Base-by-base conservation (phyloP, 1,284 basidiomycete species). In the Takashimella tepidaria region DNA sequence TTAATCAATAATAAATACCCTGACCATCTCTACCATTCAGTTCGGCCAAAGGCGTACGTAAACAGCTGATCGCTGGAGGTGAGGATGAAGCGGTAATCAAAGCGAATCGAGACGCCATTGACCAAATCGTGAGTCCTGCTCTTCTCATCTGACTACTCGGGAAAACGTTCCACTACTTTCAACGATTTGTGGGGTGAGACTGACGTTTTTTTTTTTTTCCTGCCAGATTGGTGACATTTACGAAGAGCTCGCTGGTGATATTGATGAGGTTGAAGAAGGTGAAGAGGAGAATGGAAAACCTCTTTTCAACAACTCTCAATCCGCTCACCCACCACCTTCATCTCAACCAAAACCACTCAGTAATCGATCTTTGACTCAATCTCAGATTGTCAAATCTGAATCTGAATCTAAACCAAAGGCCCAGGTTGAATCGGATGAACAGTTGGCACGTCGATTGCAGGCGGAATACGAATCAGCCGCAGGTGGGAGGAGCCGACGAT, bases 11-110 rank as follows among this genome's bases (percentile, higher is more conserved):
- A n/a, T n/a, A n/a, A n/a, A n/a, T n/a, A n/a, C n/a, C n/a, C n/a
- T n/a, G n/a, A n/a, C n/a, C n/a, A n/a, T n/a, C n/a, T n/a, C n/a
- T n/a, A n/a, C 20, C 4, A n/a, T 22, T 1, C 45, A 76, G 74
- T 24, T 75, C 73, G 3, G 72, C 73, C 4, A 76, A 75, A 58
- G 68, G 56, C 5, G 69, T 76, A 1, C 66, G 74, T 24, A 75
- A 73, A 59, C 61, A 67, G 43, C 63, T 76, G 10, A 54, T 75
- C 12, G 55, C 56, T 1, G 54, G 54, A 10, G 74, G 74, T 4
- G 66, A 69, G 46, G 66, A 72, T 55, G 67, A 64, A 21, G 64
- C 50, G 0, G 47, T 47, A 4, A 67, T 76, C 57, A 76, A 75
- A 62, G 61, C 55, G 41, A 37, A 68, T 50, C 63, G 70, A 19